These are phyloP conservation scores for Candida tetrigidarum DNA, from an alignment of 1,139 yeast genomes.

Conservation along the genomic window DNA sequence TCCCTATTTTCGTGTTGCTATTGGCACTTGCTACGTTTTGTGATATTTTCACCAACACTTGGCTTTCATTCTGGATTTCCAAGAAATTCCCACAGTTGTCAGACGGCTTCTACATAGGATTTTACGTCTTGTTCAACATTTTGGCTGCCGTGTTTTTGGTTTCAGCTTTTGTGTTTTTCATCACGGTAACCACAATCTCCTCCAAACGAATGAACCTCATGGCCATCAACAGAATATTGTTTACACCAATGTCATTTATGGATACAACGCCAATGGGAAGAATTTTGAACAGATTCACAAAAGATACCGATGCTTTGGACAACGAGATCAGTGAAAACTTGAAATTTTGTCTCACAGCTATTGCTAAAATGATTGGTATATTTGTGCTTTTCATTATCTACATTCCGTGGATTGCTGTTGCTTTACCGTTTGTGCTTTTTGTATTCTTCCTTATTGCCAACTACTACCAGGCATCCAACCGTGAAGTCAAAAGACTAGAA, in stretches of 20 bases:
- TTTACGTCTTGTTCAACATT: conserved; percentile 62
- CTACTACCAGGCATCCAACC: conserved; percentile 30
- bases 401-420: conserved; percentile 76
- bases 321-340: conserved; percentile 69
- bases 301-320: conserved; percentile 84
- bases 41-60: conserved; percentile 69
- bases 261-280: conserved; percentile 67
- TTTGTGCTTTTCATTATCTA: conserved; percentile 67
- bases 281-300: conserved; percentile 65
- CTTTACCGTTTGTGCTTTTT: conserved; percentile 57
- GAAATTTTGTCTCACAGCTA: conserved; percentile 52
- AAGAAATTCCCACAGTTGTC: conserved; percentile 51
- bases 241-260: conserved; percentile 61
- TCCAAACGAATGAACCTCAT: conserved; percentile 46
- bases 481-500: conserved; percentile 48
- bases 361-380: conserved; percentile 63
- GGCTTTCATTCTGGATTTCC: conserved; percentile 87
- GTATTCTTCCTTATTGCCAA: conserved; percentile 54
- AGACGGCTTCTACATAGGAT: conserved; percentile 69
- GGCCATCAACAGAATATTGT: conserved; percentile 45
- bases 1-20: conserved; percentile 16
- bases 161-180: conserved; percentile 49
- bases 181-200: conserved; percentile 54
- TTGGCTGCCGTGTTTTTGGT: conserved; percentile 41
- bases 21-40: conserved; percentile 56